These are phyloP conservation scores for Pelargonium myrrhifolium DNA, from an alignment of 441 rosid species.

Conservation along the genomic window DNA sequence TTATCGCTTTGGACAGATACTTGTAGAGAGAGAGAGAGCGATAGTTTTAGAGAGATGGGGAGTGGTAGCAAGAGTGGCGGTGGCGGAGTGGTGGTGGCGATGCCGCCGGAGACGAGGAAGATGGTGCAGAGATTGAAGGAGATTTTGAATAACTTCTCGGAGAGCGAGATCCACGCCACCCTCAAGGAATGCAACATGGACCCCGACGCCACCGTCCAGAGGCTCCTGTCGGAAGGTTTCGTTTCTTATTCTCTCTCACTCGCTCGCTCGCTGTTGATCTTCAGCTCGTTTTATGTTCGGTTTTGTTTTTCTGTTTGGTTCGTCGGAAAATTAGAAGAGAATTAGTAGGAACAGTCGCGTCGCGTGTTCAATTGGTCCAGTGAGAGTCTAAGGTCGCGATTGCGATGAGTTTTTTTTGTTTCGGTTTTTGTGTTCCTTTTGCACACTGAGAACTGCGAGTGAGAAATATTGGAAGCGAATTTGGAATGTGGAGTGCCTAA, in stretches of 20 bases:
- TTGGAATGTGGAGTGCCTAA: neutral
- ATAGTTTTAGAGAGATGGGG: conserved; percentile 24
- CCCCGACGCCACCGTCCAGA: conserved; percentile 51
- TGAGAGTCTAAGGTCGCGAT: neutral
- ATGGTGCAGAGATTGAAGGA: conserved; percentile 38
- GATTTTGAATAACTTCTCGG: conserved; percentile 31
- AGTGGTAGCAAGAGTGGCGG: conserved; percentile 23
- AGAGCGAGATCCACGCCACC: conserved; percentile 42
- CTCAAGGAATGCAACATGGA: conserved; percentile 58
- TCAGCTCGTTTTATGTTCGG: neutral
- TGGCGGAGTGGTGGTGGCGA: conserved; percentile 19
- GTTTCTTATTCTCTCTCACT: neutral
- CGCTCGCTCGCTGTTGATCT: neutral
- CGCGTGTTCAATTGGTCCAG: too few species aligned
- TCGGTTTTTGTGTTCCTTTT: neutral
- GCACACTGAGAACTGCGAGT: neutral
- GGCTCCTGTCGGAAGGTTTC: conserved; percentile 54
- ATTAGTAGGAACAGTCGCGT: too few species aligned
- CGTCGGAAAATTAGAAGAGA: neutral
- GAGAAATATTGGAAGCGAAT: too few species aligned
- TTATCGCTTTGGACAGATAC: neutral
- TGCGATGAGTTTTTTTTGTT: neutral
- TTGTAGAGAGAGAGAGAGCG: neutral
- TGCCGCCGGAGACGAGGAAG: conserved; percentile 21
- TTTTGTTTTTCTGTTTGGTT: conserved; percentile 4